Evolutionary conservation across 2,329 filamentous ascomycete genomes (phyloP), one percentile per base, ranked within the genome.

Genomic region (Stagonosporopsis cucurbitacearum): DNA sequence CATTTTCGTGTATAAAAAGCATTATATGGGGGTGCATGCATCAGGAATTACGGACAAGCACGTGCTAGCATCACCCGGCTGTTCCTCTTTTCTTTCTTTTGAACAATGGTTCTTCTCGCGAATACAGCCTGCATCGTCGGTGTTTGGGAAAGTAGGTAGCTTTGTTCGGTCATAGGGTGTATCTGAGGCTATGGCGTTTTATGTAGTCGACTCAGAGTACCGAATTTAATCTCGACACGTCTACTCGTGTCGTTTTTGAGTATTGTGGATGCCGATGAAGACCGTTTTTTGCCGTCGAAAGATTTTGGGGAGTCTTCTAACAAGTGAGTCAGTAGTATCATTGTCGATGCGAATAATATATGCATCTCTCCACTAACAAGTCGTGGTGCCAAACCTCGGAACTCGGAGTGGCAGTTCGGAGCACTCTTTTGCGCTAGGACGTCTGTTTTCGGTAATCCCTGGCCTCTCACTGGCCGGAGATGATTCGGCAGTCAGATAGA

Each of bases 321-420:
- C 4, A n/a, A n/a, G n/a, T n/a, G n/a, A n/a, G n/a, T n/a, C n/a
- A n/a, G 30, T 32, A n/a, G 13, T 5, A 15, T 15, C n/a, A 30
- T n/a, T 15, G 9, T 9, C 7, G 17, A 19, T 11, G 28, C 28
- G 13, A 30, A 9, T n/a, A 11, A 30, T 30, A 30, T 30, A 8
- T 11, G 6, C n/a, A n/a, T n/a, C n/a, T 30, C 6, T 30, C 11
- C 4, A 30, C 28, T 30, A 30, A 30, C 25, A 36, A 19, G 7
- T 20, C 19, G 17, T 37, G 35, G 28, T 17, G 19, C 5, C 11
- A 26, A 8, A 11, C 17, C 30, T 17, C 47, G 47, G 53, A 47
- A 37, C 46, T 56, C 53, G 53, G 53, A 56, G 37, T 56, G 53
- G 36, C 36, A 23, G 32, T 47, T 50, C 47, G 53, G 53, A 56